Base-by-base conservation (phyloP, 1,284 basidiomycete species). In the Pterulicium gracile region DNA sequence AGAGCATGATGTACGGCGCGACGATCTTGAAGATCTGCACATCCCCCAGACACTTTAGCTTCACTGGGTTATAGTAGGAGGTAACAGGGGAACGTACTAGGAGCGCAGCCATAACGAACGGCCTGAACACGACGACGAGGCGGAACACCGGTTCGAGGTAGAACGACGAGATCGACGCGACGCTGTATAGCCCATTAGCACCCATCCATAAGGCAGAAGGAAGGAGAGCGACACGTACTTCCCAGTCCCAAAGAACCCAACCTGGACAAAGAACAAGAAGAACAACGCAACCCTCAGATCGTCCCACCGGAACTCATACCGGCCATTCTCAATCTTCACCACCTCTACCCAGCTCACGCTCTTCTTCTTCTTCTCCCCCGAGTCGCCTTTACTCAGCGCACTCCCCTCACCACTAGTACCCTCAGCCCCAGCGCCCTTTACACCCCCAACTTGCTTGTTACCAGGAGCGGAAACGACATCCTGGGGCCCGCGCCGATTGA, bases 91-190 rank as follows among this genome's bases (percentile, higher is more conserved):
- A 5, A 60, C 70, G 17, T 54, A 86, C 84, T 50, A 88, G 61
- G 12, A 88, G 68, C 1, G 75, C 58, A 0, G 81, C 77, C 90
- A 93, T 92, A 46, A 88, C 72, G 62, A 92, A 93, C 0, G 91
- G 90, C 52, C 75, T 85, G 63, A 93, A 94, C 48, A 91, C 74
- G 0, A 90, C 88, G 48, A 93, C 83, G 12, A 94, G 70, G 3
- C 91, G 81, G 57, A 91, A 94, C 5, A 94, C 90, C 0, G 90
- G 90, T 41, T 86, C 88, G 10, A 93, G 72, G 60, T 93, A 94
- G 64, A 94, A 94, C 2, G 87, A 88, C 75, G 88, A 87, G 56
- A 91, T 87, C 2, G 87, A 90, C n/a, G 88, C 88, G 42, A 91
- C 82, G 56, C 88, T 91, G 54, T 35, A 54, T 45, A 43, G n/a